A percentile compares a stretch with the other conserved stretches of the same genome.
These are phyloP conservation scores for Symmetrospora coprosmae DNA, from an alignment of 768 basidiomycete genomes.

Conservation along the genomic window DNA sequence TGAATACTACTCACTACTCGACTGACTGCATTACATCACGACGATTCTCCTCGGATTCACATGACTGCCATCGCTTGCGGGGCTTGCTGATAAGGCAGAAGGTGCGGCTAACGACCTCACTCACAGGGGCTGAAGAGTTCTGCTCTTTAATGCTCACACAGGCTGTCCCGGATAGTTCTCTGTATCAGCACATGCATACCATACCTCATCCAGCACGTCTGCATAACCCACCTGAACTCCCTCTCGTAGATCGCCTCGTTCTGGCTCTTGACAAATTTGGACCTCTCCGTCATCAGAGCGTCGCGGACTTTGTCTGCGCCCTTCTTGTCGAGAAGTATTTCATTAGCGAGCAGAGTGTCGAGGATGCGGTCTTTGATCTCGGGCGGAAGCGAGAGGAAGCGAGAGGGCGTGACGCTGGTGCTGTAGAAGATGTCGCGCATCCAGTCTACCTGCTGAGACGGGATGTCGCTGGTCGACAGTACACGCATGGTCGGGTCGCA, in stretches of 20 bases:
- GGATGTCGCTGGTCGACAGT: conserved; percentile 41
- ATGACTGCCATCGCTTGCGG: too few species aligned
- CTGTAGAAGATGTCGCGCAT: not conserved
- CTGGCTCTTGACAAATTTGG: not conserved
- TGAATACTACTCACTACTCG: too few species aligned
- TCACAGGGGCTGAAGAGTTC: too few species aligned
- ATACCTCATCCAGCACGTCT: too few species aligned
- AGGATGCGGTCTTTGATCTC: not conserved
- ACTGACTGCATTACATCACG: too few species aligned
- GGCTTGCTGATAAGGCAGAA: too few species aligned
- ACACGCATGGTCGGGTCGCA: conserved; percentile 40
- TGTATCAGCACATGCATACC: too few species aligned
- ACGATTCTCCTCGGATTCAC: too few species aligned
- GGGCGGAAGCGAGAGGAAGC: not conserved
- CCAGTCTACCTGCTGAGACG: conserved; percentile 42
- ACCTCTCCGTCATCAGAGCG: not conserved
- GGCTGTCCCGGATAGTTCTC: too few species aligned
- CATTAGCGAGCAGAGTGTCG: not conserved
- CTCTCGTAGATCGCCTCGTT: not conserved
- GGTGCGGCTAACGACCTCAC: too few species aligned
- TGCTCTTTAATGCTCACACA: too few species aligned
- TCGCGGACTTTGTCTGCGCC: not conserved
- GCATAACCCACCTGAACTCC: not conserved
- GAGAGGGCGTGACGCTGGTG: not conserved
- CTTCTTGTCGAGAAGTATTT: not conserved